Conservation (phyloP, 306 rosid species). For the Calophaca sinica region DNA sequence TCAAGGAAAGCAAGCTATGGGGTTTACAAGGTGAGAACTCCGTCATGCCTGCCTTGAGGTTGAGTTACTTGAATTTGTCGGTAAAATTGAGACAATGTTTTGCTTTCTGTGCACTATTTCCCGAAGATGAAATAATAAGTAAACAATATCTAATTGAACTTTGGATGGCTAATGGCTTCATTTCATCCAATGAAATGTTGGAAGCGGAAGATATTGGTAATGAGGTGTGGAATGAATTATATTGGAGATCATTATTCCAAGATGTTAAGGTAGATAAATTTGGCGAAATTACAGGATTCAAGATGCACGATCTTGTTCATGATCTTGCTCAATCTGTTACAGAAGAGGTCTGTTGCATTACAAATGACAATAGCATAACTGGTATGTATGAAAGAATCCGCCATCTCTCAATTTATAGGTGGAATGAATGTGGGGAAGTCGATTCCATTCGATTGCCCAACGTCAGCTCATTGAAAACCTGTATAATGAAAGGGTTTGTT, state of each 20-base stretch:
- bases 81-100: constrained; percentile 26
- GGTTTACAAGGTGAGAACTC: constrained; percentile 21
- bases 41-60: constrained; percentile 15
- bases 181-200: background rate
- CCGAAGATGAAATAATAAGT: background rate
- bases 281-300: background rate
- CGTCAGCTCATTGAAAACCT: background rate
- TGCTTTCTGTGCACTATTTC: constrained; percentile 15
- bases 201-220: background rate
- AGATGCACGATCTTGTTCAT: constrained; percentile 45
- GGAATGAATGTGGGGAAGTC: background rate
- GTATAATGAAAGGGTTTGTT: no score
- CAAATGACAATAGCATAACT: background rate
- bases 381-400: background rate
- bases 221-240: constrained; percentile 36
- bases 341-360: background rate
- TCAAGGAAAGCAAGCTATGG: constrained; percentile 32
- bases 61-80: constrained; percentile 2
- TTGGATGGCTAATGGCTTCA: constrained; percentile 10
- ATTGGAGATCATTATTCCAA: constrained; percentile 43
- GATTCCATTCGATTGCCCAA: background rate
- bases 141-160: constrained; percentile 5
- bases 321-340: constrained; percentile 34
- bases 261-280: background rate
- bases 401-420: background rate